Percentiles rank a stretch among this genome's conserved stretches.
Conservation (phyloP, 805 yeast species). For the Hanseniaspora mollemarum region DNA sequence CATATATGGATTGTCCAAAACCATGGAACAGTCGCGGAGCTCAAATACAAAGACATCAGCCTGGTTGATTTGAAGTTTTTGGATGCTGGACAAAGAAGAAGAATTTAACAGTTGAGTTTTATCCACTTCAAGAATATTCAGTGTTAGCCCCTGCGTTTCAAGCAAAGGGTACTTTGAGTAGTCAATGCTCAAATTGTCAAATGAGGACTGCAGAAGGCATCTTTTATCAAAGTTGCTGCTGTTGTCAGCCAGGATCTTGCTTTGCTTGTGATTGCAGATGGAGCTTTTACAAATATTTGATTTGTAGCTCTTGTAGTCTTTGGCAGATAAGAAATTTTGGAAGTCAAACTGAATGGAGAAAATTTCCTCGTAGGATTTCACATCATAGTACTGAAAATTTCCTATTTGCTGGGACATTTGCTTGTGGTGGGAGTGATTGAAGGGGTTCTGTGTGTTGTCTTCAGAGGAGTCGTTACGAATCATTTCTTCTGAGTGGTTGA, state of each 20-base stretch:
- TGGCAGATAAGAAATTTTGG: background rate
- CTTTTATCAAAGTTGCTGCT: background rate
- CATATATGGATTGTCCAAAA: background rate
- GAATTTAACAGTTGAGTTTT: slow-evolving; percentile 22
- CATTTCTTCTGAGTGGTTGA: slow-evolving; percentile 4
- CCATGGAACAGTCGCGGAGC: slow-evolving; percentile 9
- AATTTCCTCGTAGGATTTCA: background rate
- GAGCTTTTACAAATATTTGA: slow-evolving; percentile 1
- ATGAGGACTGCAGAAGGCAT: background rate
- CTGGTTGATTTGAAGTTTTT: slow-evolving; percentile 23
- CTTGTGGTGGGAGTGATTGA: background rate
- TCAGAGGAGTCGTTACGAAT: background rate
- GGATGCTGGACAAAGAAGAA: slow-evolving; percentile 20
- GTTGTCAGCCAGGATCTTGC: background rate
- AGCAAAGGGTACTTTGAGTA: background rate
- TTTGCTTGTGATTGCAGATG: background rate
- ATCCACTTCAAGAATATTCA: slow-evolving; percentile 23
- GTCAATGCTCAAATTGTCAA: background rate
- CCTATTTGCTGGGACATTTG: background rate
- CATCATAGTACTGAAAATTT: background rate
- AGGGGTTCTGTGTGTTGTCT: background rate
- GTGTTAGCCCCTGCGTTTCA: slow-evolving; percentile 17
- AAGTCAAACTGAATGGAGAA: slow-evolving; percentile 3
- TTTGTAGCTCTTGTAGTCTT: slow-evolving; percentile 1
- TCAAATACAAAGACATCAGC: slow-evolving; percentile 25